These are phyloP conservation scores for Mycena polygramma DNA, from an alignment of 768 basidiomycete species.

Conservation along the genomic window DNA sequence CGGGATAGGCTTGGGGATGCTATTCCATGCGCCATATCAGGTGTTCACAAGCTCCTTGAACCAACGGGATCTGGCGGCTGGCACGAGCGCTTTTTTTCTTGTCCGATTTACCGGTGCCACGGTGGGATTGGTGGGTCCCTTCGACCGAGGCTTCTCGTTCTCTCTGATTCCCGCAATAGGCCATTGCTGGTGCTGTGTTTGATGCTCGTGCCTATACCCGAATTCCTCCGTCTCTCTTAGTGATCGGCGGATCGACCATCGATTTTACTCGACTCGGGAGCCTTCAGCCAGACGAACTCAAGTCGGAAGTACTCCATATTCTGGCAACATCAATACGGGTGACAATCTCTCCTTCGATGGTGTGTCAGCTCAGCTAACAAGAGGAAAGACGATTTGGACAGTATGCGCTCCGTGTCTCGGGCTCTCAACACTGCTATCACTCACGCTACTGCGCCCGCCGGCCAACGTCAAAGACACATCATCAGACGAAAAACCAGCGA, in stretches of 20 bases:
- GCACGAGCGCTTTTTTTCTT: conserved; percentile 90
- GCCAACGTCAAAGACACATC: conserved; percentile 8
- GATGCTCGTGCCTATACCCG: conserved; percentile 62
- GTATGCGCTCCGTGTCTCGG: conserved; percentile 79
- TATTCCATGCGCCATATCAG: conserved; percentile 90
- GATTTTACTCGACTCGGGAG: conserved; percentile 52
- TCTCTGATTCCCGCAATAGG: conserved; percentile 56
- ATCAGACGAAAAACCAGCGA: conserved; percentile 16
- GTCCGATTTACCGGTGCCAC: conserved; percentile 91
- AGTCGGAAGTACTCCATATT: conserved; percentile 61
- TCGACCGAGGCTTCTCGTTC: conserved; percentile 4
- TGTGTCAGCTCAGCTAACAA: conserved; percentile 11
- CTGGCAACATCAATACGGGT: conserved; percentile 78
- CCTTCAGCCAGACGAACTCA: conserved; percentile 57
- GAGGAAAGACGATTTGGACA: conserved; percentile 74
- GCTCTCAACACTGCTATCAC: conserved; percentile 69
- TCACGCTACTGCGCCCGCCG: conserved; percentile 25
- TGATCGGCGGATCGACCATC: conserved; percentile 60
- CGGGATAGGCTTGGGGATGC: conserved; percentile 84
- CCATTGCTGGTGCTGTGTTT: conserved; percentile 83
- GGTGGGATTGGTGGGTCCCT: conserved; percentile 74
- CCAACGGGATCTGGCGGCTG: conserved; percentile 77
- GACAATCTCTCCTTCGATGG: conserved; percentile 35
- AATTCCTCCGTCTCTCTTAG: conserved; percentile 62
- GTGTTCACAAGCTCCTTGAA: conserved; percentile 78